These are phyloP conservation scores for Eucalyptus melliodora DNA, from an alignment of 345 rosid genomes.

Conservation along the genomic window DNA sequence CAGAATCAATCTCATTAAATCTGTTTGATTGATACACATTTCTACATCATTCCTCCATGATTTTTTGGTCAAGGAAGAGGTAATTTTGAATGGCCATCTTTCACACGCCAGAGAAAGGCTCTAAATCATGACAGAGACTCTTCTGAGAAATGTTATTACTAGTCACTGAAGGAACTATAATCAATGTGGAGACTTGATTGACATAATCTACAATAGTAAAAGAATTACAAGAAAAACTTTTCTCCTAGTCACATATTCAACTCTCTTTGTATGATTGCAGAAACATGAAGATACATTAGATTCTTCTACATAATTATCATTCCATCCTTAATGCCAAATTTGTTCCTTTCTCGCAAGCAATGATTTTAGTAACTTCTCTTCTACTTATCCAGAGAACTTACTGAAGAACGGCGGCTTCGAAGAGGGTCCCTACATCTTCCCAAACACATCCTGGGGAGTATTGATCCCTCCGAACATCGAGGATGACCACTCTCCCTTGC, in stretches of 20 bases:
- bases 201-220: not conserved
- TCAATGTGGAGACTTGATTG: not conserved
- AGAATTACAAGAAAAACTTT: not conserved
- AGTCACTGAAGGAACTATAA: not conserved
- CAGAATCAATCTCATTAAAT: not conserved
- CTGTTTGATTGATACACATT: not conserved
- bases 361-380: not conserved
- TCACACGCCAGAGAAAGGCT: not conserved
- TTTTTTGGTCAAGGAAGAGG: not conserved
- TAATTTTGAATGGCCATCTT: not conserved
- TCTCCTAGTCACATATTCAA: not conserved
- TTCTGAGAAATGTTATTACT: not conserved
- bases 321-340: not conserved
- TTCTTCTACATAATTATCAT: not conserved
- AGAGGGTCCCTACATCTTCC: conserved; percentile 39
- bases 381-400: conserved; percentile 12
- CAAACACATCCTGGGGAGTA: conserved; percentile 39
- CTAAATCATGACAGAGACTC: not conserved
- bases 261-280: not conserved
- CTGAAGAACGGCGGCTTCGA: conserved; percentile 35
- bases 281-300: not conserved
- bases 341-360: not conserved
- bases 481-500: conserved; percentile 38
- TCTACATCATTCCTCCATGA: not conserved
- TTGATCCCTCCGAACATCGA: conserved; percentile 40